Conservation (phyloP, 352 stramenopile species). For the Achlya hypogyna region DNA sequence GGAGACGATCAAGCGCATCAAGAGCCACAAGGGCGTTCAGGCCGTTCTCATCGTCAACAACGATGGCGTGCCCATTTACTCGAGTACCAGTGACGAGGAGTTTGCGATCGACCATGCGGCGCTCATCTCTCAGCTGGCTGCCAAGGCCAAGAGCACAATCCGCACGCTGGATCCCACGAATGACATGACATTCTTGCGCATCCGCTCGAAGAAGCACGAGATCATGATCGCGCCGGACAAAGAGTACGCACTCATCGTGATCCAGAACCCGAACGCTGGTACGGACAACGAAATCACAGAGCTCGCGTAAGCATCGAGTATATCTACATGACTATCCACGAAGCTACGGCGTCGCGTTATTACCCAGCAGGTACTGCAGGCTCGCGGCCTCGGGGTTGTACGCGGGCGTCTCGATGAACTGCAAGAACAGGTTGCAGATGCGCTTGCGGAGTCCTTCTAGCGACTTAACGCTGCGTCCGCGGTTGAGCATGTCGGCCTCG, state of each 20-base stretch:
- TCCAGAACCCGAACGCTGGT: constrained; percentile 82
- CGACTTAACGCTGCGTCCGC: constrained; percentile 65
- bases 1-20: constrained; percentile 91
- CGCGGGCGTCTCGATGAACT: constrained; percentile 89
- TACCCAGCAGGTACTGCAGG: constrained; percentile 29
- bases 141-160: constrained; percentile 87
- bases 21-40: constrained; percentile 90
- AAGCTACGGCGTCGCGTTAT: constrained; percentile 1
- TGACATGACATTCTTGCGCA: constrained; percentile 89
- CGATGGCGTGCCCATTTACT: constrained; percentile 88
- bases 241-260: constrained; percentile 90
- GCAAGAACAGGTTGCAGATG: constrained; percentile 80
- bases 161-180: constrained; percentile 87
- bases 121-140: constrained; percentile 82
- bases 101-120: constrained; percentile 79
- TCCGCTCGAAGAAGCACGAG: constrained; percentile 91
- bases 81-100: constrained; percentile 84
- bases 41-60: constrained; percentile 91
- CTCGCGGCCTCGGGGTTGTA: constrained; percentile 87
- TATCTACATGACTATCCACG: not conserved
- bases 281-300: constrained; percentile 20
- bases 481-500: constrained; percentile 88
- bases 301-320: constrained; percentile 6
- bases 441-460: constrained; percentile 81
- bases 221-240: constrained; percentile 92